A percentile compares a stretch with the other conserved stretches of the same genome.
phyloP scores from a whole-genome alignment of 1,284 basidiomycete species.

The Bondarzewia mesenterica region DNA sequence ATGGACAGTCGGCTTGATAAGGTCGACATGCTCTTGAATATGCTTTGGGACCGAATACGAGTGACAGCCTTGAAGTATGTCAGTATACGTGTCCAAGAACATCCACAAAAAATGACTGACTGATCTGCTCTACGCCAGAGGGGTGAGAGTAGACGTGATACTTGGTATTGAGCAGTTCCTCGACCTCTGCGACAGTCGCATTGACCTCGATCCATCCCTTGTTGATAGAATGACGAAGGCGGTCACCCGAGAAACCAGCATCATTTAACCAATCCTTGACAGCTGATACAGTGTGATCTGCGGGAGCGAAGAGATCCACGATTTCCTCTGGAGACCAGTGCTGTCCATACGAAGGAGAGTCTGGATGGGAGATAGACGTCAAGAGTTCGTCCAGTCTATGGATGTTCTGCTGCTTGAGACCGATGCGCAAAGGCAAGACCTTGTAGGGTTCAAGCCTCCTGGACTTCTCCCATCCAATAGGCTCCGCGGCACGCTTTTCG shows the following conservation, averaged over 20 bases:
- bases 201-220: conserved; percentile 36
- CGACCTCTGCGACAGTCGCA: conserved; percentile 31
- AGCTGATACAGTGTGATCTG: conserved; percentile 23
- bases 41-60: conserved; percentile 32
- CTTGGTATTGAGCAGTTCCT: conserved; percentile 28
- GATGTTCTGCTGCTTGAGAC: conserved; percentile 28
- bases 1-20: conserved; percentile 37
- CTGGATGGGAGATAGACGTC: conserved; percentile 27
- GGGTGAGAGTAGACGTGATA: conserved; percentile 31
- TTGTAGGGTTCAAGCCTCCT: conserved; percentile 17
- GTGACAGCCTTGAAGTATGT: conserved; percentile 22
- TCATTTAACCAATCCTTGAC: conserved; percentile 32
- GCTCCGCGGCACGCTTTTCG: conserved; percentile 21
- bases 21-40: conserved; percentile 32
- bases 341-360: conserved; percentile 27
- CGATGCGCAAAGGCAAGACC: conserved; percentile 24
- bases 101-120: conserved; percentile 18
- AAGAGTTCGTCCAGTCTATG: conserved; percentile 28
- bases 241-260: conserved; percentile 23
- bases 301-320: conserved; percentile 30
- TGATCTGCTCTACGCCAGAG: conserved; percentile 29
- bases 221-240: conserved; percentile 23
- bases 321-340: conserved; percentile 29
- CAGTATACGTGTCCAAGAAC: not conserved
- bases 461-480: conserved; percentile 14